phyloP scores from a whole-genome alignment of 1,284 basidiomycete genomes.

The Porogramme epimiltina region DNA sequence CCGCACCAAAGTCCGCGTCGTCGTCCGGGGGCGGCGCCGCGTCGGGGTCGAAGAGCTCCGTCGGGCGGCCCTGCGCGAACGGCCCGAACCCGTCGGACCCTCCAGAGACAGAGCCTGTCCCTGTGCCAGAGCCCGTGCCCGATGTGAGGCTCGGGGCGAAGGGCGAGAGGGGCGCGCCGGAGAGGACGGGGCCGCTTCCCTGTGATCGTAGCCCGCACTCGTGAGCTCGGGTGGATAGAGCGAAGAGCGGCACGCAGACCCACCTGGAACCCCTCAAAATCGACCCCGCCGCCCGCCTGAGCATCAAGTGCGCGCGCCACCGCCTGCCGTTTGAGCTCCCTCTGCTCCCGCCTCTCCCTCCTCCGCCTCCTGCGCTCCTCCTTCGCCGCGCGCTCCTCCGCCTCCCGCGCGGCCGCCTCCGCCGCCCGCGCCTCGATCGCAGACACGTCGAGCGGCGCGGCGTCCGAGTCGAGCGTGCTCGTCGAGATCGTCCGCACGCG shows the following conservation, averaged over 20 bases:
- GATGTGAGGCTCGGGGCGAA: constrained; percentile 18
- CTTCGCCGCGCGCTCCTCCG: constrained; percentile 43
- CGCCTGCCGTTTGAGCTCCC: constrained; percentile 44
- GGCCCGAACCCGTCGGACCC: constrained; percentile 34
- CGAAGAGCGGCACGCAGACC: constrained; percentile 23
- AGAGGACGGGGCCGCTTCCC: constrained; percentile 32
- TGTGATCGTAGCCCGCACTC: constrained; percentile 7
- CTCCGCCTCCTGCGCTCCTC: constrained; percentile 48
- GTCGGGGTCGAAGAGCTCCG: constrained; percentile 16
- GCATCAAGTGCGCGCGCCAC: constrained; percentile 43
- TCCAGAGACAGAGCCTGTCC: constrained; percentile 27
- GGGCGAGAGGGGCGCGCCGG: constrained; percentile 16
- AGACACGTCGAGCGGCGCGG: constrained; percentile 58
- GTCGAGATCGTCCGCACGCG: constrained; percentile 34
- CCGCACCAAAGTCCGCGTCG: constrained; percentile 62
- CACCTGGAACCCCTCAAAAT: constrained; percentile 65
- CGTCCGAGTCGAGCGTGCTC: constrained; percentile 66
- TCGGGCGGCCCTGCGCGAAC: constrained; percentile 31
- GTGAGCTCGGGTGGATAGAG: background rate
- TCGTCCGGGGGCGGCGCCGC: constrained; percentile 36
- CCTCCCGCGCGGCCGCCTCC: constrained; percentile 39
- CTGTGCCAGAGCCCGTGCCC: constrained; percentile 21
- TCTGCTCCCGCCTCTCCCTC: constrained; percentile 47
- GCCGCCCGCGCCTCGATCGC: constrained; percentile 51
- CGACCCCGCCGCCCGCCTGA: constrained; percentile 27